Evolutionary conservation across 768 basidiomycete genomes (phyloP).

Genomic region (Rhodocollybia butyracea): DNA sequence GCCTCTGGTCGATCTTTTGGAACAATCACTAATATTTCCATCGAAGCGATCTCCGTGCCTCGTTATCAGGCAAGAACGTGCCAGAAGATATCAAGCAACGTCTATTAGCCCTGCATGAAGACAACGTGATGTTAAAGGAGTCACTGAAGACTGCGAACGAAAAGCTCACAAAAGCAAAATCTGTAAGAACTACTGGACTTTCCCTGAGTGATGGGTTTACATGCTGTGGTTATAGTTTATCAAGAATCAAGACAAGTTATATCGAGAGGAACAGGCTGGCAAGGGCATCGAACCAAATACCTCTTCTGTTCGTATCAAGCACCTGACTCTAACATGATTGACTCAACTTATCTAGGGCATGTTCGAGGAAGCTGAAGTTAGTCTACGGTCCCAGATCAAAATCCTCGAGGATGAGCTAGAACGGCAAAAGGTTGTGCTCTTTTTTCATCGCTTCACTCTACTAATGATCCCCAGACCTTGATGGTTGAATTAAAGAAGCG

Average conservation of each 20-base stretch:
- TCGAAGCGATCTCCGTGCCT: constrained; percentile 70
- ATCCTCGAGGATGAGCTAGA: constrained; percentile 62
- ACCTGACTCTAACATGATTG: background rate
- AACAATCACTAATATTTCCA: background rate
- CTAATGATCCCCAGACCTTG: constrained; percentile 15
- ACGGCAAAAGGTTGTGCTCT: constrained; percentile 46
- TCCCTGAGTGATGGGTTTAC: background rate
- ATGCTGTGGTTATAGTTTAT: constrained; percentile 63
- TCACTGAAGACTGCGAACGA: constrained; percentile 67
- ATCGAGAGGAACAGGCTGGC: constrained; percentile 76
- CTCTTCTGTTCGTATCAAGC: constrained; percentile 45
- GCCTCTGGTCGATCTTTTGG: background rate
- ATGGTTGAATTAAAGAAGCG: constrained; percentile 52
- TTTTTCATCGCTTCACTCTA: background rate
- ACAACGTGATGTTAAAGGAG: constrained; percentile 69
- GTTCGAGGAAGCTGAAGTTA: constrained; percentile 72
- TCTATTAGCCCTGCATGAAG: constrained; percentile 73
- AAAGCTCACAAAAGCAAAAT: constrained; percentile 77
- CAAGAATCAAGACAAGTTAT: constrained; percentile 86
- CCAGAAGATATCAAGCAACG: constrained; percentile 81
- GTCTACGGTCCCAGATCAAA: constrained; percentile 61
- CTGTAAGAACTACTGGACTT: constrained; percentile 37
- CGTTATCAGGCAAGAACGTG: constrained; percentile 72
- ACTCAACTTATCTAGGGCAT: constrained; percentile 33
- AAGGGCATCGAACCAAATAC: constrained; percentile 39